Base-by-base conservation (phyloP, 306 rosid species). In the Fagus sylvatica region DNA sequence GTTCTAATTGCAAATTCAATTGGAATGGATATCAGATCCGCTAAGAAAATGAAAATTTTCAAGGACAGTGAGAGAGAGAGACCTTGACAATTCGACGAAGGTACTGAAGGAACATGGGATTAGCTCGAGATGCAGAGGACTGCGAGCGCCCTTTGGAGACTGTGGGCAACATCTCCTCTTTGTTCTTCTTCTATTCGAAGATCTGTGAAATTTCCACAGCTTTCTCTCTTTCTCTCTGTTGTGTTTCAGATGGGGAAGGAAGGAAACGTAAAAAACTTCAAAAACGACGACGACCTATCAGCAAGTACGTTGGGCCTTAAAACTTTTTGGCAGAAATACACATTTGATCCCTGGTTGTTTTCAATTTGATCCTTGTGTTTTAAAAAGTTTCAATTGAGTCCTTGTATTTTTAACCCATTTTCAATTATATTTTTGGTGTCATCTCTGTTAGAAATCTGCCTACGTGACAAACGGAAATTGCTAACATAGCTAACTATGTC, bases 71-170 rank as follows among this genome's bases (percentile, higher is more conserved):
- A 74, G 77, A 59, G 80, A 66, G 74, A 72, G 53, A 74, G 71
- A 96, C 99, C 99, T 96, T 96, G 90, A 96, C 85, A 61, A 96
- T 93, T 74, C 98, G 83, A 13, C 99, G 94, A 77, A 96, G 92
- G 80, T 96, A 96, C 72, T 90, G 99, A 81, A 89, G 84, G 85
- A 85, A 72, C 89, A 88, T 88, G 69, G 97, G 91, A 71, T 96
- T 91, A 80, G 96, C 86, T 78, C 96, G 90, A 67, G 97, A 88
- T 34, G 98, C 60, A 39, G 96, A 93, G 84, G 98, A 85, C 73
- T 93, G 90, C 42, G 96, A 74, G 71, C 97, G 96, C 78, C 91
- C 96, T 88, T 83, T 96, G 57, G 97, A 87, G 51, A 84, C 82
- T 51, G 96, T 96, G 40, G 99, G 99, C 88, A 96, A 81, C 98